Base-by-base conservation (phyloP, 164 flowering plant genomes). In the Brasenia schreberi region DNA sequence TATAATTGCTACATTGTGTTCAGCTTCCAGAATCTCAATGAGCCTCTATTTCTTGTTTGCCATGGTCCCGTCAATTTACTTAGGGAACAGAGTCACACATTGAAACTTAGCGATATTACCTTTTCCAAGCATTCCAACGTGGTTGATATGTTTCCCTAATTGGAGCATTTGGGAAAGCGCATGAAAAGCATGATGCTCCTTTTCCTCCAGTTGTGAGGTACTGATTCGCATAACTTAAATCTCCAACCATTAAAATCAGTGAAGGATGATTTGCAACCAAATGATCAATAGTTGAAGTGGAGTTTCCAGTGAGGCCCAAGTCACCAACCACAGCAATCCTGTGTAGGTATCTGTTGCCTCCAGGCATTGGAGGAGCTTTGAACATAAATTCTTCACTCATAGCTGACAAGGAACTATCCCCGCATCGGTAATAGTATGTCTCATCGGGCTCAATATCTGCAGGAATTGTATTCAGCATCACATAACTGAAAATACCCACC, bases 111-210 rank as follows among this genome's bases (percentile, higher is more conserved):
- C 0, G 2, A 65, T 49, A 67, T 68, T 81, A 92, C 98, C 98
- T 89, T 79, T 96, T 95, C 98, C 98, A 92, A 3, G 80, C 89
- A 72, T 92, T 96, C 98, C 96, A 92, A 7, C 91, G 98, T 10
- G 98, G 98, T 72, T 92, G 98, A 77, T 86, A 92, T 3, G 96
- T 80, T 77, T 92, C 96, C 71, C 92, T 73, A 49, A 85, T 89
- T 23, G 96, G 94, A n/a, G 96, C 84, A 78, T 86, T 80, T 53
- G 96, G 94, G 69, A 89, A 92, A 18, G 88, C 68, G 77, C 96
- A 87, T 2, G 95, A 84, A 77, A 68, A 92, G 75, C 90, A 86
- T 23, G 86, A 23, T 64, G 70, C 89, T 61, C 91, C 98, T 76
- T 84, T 80, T 11, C 81, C 88, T 9, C 97, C 97, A 10, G 85